These are phyloP conservation scores for Zizania latifolia DNA, from an alignment of 176 grass and related monocot genomes.

Conservation along the genomic window DNA sequence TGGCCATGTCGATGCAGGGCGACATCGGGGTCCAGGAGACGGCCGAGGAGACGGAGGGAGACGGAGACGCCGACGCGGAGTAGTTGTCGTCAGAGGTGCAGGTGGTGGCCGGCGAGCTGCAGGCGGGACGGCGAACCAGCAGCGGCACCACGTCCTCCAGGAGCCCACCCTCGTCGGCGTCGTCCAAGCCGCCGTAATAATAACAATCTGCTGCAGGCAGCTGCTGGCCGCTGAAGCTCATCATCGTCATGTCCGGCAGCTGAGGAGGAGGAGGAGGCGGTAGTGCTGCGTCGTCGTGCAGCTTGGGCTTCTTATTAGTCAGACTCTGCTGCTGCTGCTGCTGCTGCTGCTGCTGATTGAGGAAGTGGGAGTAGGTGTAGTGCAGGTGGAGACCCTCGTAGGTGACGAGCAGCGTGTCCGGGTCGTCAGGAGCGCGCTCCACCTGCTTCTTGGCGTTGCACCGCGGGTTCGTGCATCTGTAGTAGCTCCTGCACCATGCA, in stretches of 20 bases:
- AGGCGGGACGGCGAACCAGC: slow-evolving; percentile 46
- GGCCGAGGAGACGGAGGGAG: slow-evolving; percentile 30
- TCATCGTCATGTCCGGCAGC: too few relatives aligned
- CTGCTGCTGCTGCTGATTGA: background rate
- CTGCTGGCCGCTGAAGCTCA: too few relatives aligned
- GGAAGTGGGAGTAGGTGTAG: slow-evolving; percentile 75
- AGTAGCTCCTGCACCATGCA: slow-evolving; percentile 82
- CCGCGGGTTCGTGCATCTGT: slow-evolving; percentile 91
- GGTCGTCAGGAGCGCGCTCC: slow-evolving; percentile 63
- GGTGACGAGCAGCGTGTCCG: slow-evolving; percentile 59
- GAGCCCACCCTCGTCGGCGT: too few relatives aligned
- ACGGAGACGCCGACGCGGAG: background rate
- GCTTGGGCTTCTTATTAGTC: slow-evolving; percentile 62
- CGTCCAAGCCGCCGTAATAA: too few relatives aligned
- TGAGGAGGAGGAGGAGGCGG: too few relatives aligned
- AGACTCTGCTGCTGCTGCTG: too few relatives aligned
- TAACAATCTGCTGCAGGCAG: too few relatives aligned
- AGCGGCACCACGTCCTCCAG: slow-evolving; percentile 83
- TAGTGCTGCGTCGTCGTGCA: background rate
- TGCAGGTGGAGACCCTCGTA: slow-evolving; percentile 97
- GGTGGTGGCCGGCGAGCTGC: slow-evolving; percentile 10
- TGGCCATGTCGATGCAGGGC: slow-evolving; percentile 53
- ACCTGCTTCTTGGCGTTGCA: slow-evolving; percentile 97
- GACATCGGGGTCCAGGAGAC: slow-evolving; percentile 47
- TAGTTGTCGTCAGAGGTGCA: background rate